These are phyloP conservation scores for Scedosporium dehoogii DNA, from an alignment of 2,329 filamentous ascomycete genomes.

Conservation along the genomic window DNA sequence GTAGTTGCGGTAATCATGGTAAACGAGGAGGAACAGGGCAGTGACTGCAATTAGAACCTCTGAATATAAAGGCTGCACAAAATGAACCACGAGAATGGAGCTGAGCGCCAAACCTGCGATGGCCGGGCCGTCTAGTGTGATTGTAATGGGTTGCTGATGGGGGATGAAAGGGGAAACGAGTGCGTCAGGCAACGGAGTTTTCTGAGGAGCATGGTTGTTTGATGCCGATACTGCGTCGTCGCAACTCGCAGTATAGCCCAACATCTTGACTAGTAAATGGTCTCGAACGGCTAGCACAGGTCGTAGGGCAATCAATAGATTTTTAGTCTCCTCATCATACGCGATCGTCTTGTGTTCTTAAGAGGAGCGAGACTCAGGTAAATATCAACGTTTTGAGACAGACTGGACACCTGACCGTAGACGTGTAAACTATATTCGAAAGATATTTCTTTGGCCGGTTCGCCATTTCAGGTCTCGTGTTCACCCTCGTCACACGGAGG, in stretches of 20 bases:
- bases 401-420: too few species aligned
- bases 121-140: conserved; percentile 41
- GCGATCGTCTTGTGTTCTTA: too few species aligned
- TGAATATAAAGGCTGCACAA: conserved; percentile 35
- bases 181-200: background rate
- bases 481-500: too few species aligned
- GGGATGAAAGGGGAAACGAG: background rate
- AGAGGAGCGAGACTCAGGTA: too few species aligned
- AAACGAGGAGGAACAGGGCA: conserved; percentile 41
- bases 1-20: conserved; percentile 67
- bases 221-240: background rate
- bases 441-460: too few species aligned
- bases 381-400: too few species aligned
- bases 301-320: too few species aligned
- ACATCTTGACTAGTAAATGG: background rate
- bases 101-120: conserved; percentile 34
- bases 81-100: conserved; percentile 42
- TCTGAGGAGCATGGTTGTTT: background rate
- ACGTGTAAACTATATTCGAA: too few species aligned
- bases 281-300: too few species aligned
- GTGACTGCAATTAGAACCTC: conserved; percentile 39
- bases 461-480: too few species aligned
- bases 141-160: conserved; percentile 36
- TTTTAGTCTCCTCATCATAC: too few species aligned
- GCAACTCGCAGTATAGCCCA: background rate